These are phyloP conservation scores for Paspalum vaginatum DNA, from an alignment of 176 grass and related monocot genomes.

Conservation along the genomic window DNA sequence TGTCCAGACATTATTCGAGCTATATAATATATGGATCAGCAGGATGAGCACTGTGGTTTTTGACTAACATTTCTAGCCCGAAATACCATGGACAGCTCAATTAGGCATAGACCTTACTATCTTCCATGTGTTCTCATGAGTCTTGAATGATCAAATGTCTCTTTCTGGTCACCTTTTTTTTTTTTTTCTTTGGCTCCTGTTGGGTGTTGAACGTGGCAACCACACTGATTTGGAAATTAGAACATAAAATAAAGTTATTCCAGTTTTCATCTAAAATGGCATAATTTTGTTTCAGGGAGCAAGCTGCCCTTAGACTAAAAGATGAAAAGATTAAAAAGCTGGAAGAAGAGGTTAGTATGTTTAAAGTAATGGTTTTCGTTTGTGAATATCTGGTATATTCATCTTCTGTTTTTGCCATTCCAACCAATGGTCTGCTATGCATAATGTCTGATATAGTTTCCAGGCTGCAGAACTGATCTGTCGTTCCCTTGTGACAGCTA, in stretches of 20 bases:
- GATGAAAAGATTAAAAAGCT: conserved; percentile 78
- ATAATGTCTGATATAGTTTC: neutral
- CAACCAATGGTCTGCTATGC: neutral
- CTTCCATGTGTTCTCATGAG: conserved; percentile 9
- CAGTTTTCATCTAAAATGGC: neutral
- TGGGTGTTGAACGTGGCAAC: conserved; percentile 22
- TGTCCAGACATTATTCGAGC: conserved; percentile 19
- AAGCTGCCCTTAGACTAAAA: conserved; percentile 58
- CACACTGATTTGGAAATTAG: neutral
- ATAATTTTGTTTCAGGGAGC: conserved; percentile 62
- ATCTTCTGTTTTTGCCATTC: conserved; percentile 6
- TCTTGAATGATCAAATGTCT: neutral
- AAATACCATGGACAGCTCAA: conserved; percentile 5
- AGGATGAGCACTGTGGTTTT: neutral
- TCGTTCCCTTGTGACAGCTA: conserved; percentile 51
- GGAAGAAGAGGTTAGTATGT: conserved; percentile 75
- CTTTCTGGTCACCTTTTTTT: neutral
- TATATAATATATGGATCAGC: conserved; percentile 2
- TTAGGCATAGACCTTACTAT: conserved; percentile 1
- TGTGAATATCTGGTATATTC: neutral
- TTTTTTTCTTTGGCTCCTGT: neutral
- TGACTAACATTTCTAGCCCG: neutral
- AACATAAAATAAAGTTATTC: neutral
- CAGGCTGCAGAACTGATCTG: conserved; percentile 21
- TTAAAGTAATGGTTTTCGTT: neutral